These are phyloP conservation scores for Nicotiana noctiflora DNA, from an alignment of 257 asterid genomes.

Conservation along the genomic window DNA sequence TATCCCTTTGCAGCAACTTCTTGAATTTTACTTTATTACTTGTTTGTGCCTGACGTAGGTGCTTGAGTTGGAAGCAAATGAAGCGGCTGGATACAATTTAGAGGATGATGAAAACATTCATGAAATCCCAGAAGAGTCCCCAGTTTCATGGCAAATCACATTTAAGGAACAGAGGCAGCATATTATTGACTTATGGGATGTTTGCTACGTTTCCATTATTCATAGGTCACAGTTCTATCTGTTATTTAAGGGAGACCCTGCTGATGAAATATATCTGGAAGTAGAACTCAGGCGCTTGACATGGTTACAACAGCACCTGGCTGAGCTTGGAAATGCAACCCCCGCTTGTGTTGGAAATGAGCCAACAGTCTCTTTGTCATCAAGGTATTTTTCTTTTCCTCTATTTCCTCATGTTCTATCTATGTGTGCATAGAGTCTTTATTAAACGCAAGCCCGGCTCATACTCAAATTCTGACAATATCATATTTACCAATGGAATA, in stretches of 20 bases:
- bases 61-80: constrained; percentile 94
- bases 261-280: constrained; percentile 87
- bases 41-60: constrained; percentile 35
- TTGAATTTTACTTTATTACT: neutral
- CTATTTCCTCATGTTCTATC: neutral
- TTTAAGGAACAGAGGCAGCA: constrained; percentile 78
- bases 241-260: constrained; percentile 77
- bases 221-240: constrained; percentile 88
- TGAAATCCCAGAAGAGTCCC: constrained; percentile 64
- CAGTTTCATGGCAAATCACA: constrained; percentile 60
- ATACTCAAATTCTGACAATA: neutral
- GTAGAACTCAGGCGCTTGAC: constrained; percentile 88
- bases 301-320: constrained; percentile 82
- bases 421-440: neutral
- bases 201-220: constrained; percentile 78
- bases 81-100: constrained; percentile 72
- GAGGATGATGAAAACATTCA: constrained; percentile 45
- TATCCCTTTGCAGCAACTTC: neutral
- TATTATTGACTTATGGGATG: constrained; percentile 85
- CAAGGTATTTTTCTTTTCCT: constrained; percentile 40
- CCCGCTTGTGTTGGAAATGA: constrained; percentile 71
- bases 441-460: neutral
- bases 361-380: constrained; percentile 61
- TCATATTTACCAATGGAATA: neutral
- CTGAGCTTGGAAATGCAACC: constrained; percentile 72